Evolutionary conservation across 2,329 filamentous ascomycete species (phyloP).

Genomic region (Thelonectria rubi): DNA sequence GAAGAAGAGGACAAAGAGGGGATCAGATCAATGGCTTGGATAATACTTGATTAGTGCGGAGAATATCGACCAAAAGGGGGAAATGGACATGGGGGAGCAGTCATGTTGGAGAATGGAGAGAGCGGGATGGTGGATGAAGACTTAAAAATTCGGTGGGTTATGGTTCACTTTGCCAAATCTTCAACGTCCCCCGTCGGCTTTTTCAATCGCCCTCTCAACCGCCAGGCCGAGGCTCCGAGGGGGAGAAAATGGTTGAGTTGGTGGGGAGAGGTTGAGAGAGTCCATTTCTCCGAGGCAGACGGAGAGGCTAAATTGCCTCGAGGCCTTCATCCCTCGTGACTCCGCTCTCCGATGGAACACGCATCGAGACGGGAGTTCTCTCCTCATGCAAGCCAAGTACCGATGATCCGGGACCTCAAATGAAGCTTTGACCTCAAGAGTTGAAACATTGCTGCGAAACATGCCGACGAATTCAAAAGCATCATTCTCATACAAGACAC

Average conservation of each 20-base stretch:
- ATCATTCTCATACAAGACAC: background rate
- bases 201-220: constrained; percentile 38
- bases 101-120: background rate
- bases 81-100: background rate
- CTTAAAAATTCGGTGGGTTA: constrained; percentile 13
- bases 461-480: background rate
- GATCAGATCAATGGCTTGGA: background rate
- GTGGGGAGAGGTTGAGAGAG: background rate
- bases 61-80: constrained; percentile 17
- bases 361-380: no score
- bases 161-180: no score
- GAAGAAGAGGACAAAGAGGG: constrained; percentile 1
- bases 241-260: background rate
- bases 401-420: constrained; percentile 19
- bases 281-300: background rate
- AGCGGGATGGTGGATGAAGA: constrained; percentile 2
- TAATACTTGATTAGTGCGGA: constrained; percentile 14
- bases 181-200: constrained; percentile 22
- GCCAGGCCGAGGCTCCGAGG: constrained; percentile 40
- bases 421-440: constrained; percentile 5
- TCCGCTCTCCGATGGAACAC: no score
- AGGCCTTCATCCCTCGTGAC: no score
- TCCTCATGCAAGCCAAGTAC: background rate
- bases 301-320: no score
- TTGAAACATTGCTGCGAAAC: background rate